Evolutionary conservation across 192 early-diverging fungal genomes (phyloP), one percentile per base, ranked within the genome.

Genomic region (Coemansia sp.): DNA sequence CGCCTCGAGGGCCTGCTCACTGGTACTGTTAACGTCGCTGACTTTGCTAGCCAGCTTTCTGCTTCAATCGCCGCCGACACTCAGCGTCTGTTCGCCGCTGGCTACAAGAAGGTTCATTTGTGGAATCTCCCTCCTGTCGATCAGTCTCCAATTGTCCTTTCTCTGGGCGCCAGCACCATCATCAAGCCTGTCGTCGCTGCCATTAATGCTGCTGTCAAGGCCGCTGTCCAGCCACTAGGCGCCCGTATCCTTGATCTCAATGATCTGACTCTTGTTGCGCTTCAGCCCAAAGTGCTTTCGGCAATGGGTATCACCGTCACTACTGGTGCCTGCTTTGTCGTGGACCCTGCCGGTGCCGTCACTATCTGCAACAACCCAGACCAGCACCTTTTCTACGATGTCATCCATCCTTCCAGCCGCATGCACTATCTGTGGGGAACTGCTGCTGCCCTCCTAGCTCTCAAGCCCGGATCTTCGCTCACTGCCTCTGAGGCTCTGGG

Each of bases 311-410:
- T 64, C 43, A 35, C 43, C 11, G 59, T 41, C 30, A 40, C 35
- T 32, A 56, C 53, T 56, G 53, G 53, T 6, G 53, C 53, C 2
- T 56, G 53, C 53, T 56, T 34, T 56, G 53, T 56, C 15, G 29
- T 30, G 16, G 53, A 56, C 16, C 15, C 53, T 56, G 13, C 53
- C 15, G 59, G 59, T 16, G 32, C 34, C 18, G 30, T 50, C 32
- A 64, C 63, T 20, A 47, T 64, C 20, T 64, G 63, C 63, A 53
- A 30, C 49, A 64, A 64, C 29, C 63, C 63, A 11, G 43, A 64
- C 34, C 45, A 64, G 18, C 34, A 64, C 47, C 32, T 50, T 47
- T 64, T 64, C 63, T 64, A 64, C 34, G 63, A 64, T 50, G 32
- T 22, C 4, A 43, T 64, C 41, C 63, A 64, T n/a, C 63, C 63